Base-by-base conservation (phyloP, 495 filamentous ascomycete genomes). In the Hypoxylon trugodes region DNA sequence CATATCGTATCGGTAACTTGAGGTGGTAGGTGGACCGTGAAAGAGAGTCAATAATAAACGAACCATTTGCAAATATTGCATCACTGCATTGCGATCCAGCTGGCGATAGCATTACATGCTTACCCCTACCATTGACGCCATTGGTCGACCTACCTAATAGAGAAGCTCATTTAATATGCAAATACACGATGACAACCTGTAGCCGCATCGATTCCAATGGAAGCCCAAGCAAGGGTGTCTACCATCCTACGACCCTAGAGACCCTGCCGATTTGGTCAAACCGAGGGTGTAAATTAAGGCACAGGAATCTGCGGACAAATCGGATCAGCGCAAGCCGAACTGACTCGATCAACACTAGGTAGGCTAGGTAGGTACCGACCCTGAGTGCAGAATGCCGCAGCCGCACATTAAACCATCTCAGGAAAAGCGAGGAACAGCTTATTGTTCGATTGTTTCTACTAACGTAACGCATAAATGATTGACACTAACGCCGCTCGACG, bases 1-100 rank as follows among this genome's bases (percentile, higher is more conserved):
- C 43, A 53, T 25, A 54, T 55, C 54, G 33, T 42, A 19, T 59
- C 61, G 61, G 54, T 59, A 48, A 42, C 47, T 48, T 38, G 55
- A 59, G 18, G 43, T 54, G 49, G 62, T 49, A 65, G 36, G 37
- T 43, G 46, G 15, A 22, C 21, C 26, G 16, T n/a, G 10, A 6
- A 32, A 35, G 1, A 58, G 28, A 22, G 30, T 42, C 42, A 55
- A 41, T 43, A 52, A n/a, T 5, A 6, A 33, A 33, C 30, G 32
- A 36, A 24, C 46, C 19, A 36, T 24, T 9, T 33, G 15, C 48
- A 35, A 36, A 25, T 38, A 49, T 42, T 33, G 49, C 53, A 33
- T 36, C 35, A 13, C n/a, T 12, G 26, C 26, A 50, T 53, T 52
- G 52, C 26, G 1, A 54, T 53, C 32, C 58, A 41, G 16, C 22